phyloP scores from a whole-genome alignment of 1,284 basidiomycete genomes.

The Porogramme epimiltina region DNA sequence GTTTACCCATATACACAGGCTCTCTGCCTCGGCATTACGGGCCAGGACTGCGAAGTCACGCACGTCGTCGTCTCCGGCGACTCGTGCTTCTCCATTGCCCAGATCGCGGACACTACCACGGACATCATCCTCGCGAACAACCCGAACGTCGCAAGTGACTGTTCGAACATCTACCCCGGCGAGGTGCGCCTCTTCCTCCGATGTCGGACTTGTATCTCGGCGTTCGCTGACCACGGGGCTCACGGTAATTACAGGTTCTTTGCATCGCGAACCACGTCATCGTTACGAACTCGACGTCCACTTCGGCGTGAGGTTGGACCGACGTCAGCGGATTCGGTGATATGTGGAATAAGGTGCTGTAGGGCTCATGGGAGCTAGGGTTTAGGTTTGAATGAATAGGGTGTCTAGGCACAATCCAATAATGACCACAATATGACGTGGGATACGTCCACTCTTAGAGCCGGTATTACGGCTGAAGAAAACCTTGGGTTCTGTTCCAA shows the following conservation, averaged over 20 bases:
- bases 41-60: conserved; percentile 18
- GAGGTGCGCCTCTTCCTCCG: neutral
- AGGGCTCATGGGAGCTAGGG: no score
- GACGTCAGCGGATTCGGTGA: no score
- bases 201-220: neutral
- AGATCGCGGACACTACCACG: conserved; percentile 35
- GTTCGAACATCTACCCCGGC: conserved; percentile 39
- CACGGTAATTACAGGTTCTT: neutral
- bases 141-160: conserved; percentile 49
- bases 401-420: no score
- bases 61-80: conserved; percentile 39
- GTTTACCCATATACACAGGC: neutral
- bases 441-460: no score
- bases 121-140: conserved; percentile 50
- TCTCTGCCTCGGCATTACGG: conserved; percentile 19
- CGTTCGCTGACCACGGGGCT: no score
- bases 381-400: no score
- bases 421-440: no score
- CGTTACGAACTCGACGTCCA: neutral
- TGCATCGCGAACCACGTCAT: conserved; percentile 8
- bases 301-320: no score
- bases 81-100: conserved; percentile 42
- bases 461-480: no score
- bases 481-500: no score
- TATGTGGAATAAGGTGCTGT: no score